These are phyloP conservation scores for Mediolabrus comicus DNA, from an alignment of 108 stramenopile genomes.

Conservation along the genomic window DNA sequence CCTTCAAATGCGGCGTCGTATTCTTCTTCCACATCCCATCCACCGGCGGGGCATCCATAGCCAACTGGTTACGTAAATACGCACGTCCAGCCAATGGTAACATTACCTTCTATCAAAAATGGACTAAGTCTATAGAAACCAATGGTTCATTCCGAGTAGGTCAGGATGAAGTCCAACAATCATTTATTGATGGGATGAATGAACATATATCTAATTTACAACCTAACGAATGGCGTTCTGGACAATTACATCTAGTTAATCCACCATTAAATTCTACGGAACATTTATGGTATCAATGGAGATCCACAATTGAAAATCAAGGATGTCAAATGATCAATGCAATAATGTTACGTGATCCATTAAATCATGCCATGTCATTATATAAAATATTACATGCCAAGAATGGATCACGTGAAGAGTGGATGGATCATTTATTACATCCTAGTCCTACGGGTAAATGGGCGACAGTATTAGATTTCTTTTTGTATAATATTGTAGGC, in stretches of 20 bases:
- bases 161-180: not conserved
- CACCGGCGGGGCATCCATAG: conserved; percentile 23
- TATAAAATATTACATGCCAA: conserved; percentile 23
- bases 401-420: conserved; percentile 25
- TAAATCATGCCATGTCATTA: conserved; percentile 42
- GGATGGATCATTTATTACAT: conserved; percentile 16
- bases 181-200: conserved; percentile 1
- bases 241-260: conserved; percentile 30
- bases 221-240: conserved; percentile 44
- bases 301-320: conserved; percentile 32
- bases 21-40: conserved; percentile 27
- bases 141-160: conserved; percentile 1
- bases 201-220: conserved; percentile 28
- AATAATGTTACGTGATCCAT: conserved; percentile 45
- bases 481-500: conserved; percentile 36
- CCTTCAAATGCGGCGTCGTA: conserved; percentile 7
- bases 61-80: conserved; percentile 9
- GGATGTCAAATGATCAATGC: conserved; percentile 40
- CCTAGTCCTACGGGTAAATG: conserved; percentile 22
- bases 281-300: conserved; percentile 24
- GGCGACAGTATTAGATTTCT: conserved; percentile 35
- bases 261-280: conserved; percentile 32
- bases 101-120: conserved; percentile 7
- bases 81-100: not conserved
- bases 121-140: not conserved